Percentiles rank a stretch among this genome's conserved stretches.
Evolutionary conservation across 2,329 filamentous ascomycete genomes (phyloP).

Genomic region (Colletotrichum tamarilloi): DNA sequence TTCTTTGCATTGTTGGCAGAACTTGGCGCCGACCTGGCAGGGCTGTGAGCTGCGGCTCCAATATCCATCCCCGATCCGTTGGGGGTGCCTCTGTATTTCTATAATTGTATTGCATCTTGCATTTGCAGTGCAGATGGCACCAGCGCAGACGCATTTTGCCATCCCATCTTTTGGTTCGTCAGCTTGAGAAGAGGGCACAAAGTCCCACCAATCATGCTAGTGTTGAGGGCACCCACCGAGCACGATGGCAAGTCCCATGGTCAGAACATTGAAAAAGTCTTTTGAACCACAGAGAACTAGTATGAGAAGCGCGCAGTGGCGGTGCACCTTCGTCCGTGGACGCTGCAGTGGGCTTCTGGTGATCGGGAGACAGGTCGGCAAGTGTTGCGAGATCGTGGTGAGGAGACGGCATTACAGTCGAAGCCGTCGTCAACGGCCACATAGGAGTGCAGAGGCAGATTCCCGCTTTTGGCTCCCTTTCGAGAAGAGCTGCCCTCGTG

Average conservation of each 20-base stretch:
- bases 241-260: background rate
- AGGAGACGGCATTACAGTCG: background rate
- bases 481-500: background rate
- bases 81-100: constrained; percentile 15
- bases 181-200: background rate
- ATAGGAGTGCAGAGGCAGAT: background rate
- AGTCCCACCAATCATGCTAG: constrained; percentile 24
- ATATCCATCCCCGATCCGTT: background rate
- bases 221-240: background rate
- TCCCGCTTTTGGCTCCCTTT: background rate
- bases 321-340: constrained; percentile 1
- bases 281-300: background rate
- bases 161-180: constrained; percentile 17
- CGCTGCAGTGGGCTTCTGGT: background rate
- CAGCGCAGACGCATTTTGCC: background rate
- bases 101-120: constrained; percentile 31
- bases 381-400: background rate
- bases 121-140: constrained; percentile 20
- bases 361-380: constrained; percentile 11
- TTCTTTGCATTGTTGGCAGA: constrained; percentile 29
- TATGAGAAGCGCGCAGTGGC: background rate
- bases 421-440: background rate
- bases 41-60: constrained; percentile 34
- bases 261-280: constrained; percentile 3
- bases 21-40: constrained; percentile 26